Evolutionary conservation across 1,139 yeast genomes (phyloP).

Genomic region (Geotrichum histeridarum): DNA sequence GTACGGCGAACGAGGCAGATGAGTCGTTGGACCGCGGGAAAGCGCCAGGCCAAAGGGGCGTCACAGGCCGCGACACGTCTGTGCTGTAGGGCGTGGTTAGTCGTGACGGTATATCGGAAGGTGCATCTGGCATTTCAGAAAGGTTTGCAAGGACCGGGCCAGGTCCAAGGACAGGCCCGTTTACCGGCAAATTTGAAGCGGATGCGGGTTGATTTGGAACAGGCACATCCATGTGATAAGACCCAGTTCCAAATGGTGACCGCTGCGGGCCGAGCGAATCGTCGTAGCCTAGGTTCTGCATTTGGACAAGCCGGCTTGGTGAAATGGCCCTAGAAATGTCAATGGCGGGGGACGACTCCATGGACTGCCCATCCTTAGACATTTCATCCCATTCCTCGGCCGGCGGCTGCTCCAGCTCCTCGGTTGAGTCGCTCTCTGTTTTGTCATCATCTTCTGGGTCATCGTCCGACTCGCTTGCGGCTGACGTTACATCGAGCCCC

Average conservation of each 20-base stretch:
- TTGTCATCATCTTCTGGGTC: constrained; percentile 9
- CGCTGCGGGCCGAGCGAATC: constrained; percentile 15
- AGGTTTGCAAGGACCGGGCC: no score
- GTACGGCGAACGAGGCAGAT: no score
- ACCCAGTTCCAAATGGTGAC: constrained; percentile 17
- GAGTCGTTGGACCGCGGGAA: neutral
- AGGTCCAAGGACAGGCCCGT: no score
- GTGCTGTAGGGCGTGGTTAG: no score
- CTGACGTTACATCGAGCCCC: no score
- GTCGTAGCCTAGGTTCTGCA: constrained; percentile 18
- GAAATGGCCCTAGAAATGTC: neutral
- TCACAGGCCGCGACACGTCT: neutral
- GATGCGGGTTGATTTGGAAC: neutral
- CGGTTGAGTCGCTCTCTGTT: constrained; percentile 5
- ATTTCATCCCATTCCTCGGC: neutral
- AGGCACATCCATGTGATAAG: constrained; percentile 1
- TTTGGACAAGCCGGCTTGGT: neutral
- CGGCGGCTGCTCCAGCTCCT: neutral
- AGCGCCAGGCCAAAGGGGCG: constrained; percentile 13
- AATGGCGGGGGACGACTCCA: neutral
- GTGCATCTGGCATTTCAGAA: no score
- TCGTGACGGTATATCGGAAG: no score
- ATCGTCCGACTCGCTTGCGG: neutral
- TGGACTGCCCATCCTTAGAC: neutral
- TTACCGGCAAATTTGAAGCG: no score